A percentile compares a stretch with the other conserved stretches of the same genome.
Evolutionary conservation across 768 basidiomycete species (phyloP).

Genomic region (Kockovaella imperatae): DNA sequence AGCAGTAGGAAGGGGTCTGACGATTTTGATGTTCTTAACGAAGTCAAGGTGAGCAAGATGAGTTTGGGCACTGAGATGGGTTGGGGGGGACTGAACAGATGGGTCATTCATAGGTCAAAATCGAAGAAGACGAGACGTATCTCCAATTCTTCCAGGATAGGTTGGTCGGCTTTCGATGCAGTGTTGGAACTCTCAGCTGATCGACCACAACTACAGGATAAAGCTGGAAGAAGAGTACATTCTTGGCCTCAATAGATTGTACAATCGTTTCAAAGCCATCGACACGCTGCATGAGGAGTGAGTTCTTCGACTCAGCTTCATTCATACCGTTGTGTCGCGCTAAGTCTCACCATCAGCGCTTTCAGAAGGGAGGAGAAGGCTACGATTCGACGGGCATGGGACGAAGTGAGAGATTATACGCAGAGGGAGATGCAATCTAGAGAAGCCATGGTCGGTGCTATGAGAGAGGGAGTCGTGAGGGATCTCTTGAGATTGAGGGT

Average conservation of each 20-base stretch:
- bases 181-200: background rate
- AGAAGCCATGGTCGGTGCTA: slow-evolving; percentile 65
- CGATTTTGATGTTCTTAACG: slow-evolving; percentile 25
- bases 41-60: slow-evolving; percentile 29
- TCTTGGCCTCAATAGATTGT: slow-evolving; percentile 64
- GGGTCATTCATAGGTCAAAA: slow-evolving; percentile 38
- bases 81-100: background rate
- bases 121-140: slow-evolving; percentile 57
- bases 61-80: background rate
- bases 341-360: slow-evolving; percentile 47
- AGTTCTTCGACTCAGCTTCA: slow-evolving; percentile 1
- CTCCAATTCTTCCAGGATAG: slow-evolving; percentile 78
- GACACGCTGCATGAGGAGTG: slow-evolving; percentile 63
- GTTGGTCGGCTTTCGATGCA: slow-evolving; percentile 45
- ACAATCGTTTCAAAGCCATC: slow-evolving; percentile 61
- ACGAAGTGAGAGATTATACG: slow-evolving; percentile 73
- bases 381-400: slow-evolving; percentile 61
- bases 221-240: slow-evolving; percentile 78
- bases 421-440: slow-evolving; percentile 79
- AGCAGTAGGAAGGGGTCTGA: slow-evolving; percentile 20
- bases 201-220: slow-evolving; percentile 50
- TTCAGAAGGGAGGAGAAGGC: slow-evolving; percentile 51
- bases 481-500: slow-evolving; percentile 60
- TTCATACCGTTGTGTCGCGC: background rate
- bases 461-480: slow-evolving; percentile 65